Evolutionary conservation across 305 asterid genomes (phyloP).

Genomic region (Coffea humblotiana): DNA sequence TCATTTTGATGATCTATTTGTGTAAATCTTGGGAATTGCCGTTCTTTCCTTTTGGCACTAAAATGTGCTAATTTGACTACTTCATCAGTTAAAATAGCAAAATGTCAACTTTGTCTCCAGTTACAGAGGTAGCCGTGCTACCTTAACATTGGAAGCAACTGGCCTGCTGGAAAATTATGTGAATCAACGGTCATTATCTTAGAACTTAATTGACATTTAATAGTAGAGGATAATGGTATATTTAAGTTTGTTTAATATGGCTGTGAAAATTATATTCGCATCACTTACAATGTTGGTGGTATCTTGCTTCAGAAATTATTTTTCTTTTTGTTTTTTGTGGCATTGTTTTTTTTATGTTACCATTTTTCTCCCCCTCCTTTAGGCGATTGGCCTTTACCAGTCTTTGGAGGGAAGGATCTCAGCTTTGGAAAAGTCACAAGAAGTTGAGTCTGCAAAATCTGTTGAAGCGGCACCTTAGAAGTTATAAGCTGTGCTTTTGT

Average conservation of each 20-base stretch:
- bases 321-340: not conserved
- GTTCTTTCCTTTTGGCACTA: not conserved
- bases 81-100: not conserved
- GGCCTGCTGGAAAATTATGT: not conserved
- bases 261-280: not conserved
- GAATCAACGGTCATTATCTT: not conserved
- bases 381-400: slow-evolving; percentile 56
- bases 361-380: slow-evolving; percentile 13
- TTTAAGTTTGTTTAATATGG: not conserved
- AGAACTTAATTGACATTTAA: not conserved
- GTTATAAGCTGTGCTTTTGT: slow-evolving; percentile 15
- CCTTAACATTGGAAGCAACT: not conserved
- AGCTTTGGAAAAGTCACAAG: slow-evolving; percentile 68
- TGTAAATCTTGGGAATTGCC: not conserved
- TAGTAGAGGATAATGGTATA: not conserved
- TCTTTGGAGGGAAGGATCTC: slow-evolving; percentile 75
- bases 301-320: not conserved
- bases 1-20: not conserved
- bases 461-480: slow-evolving; percentile 58
- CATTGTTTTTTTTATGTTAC: slow-evolving; percentile 2
- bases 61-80: not conserved
- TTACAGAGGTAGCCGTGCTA: not conserved
- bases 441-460: slow-evolving; percentile 52
- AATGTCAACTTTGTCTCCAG: not conserved
- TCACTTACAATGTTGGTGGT: not conserved